A percentile compares a stretch with the other conserved stretches of the same genome.
Conservation (phyloP, 768 basidiomycete species). For the Lactarius vividus region DNA sequence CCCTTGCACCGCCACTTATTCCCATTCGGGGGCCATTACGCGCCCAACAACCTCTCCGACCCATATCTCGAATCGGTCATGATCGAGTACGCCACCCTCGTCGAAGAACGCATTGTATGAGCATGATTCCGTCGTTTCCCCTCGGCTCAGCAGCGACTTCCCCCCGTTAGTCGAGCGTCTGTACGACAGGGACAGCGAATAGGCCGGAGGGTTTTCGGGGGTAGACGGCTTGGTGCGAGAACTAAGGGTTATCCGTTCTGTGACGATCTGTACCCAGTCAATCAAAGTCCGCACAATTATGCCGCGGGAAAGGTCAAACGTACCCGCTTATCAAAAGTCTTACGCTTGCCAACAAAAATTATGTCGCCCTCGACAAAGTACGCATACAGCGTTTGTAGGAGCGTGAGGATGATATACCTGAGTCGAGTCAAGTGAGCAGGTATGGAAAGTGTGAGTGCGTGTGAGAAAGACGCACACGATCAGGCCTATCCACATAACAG, state of each 20-base stretch:
- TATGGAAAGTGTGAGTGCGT: slow-evolving; percentile 13
- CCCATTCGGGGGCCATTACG: slow-evolving; percentile 59
- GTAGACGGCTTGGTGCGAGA: slow-evolving; percentile 62
- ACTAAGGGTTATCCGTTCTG: slow-evolving; percentile 80
- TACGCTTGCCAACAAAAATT: slow-evolving; percentile 86
- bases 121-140: slow-evolving; percentile 54
- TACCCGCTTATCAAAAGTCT: slow-evolving; percentile 85
- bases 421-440: slow-evolving; percentile 5
- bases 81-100: slow-evolving; percentile 72
- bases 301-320: slow-evolving; percentile 31
- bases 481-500: slow-evolving; percentile 74
- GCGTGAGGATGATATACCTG: slow-evolving; percentile 75
- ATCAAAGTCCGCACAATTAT: neutral
- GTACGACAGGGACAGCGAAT: slow-evolving; percentile 65
- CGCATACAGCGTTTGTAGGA: slow-evolving; percentile 74
- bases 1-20: slow-evolving; percentile 25
- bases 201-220: slow-evolving; percentile 56
- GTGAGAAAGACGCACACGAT: slow-evolving; percentile 54
- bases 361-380: slow-evolving; percentile 82
- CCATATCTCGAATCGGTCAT: slow-evolving; percentile 74
- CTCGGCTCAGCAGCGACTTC: slow-evolving; percentile 77
- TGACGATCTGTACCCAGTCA: slow-evolving; percentile 63
- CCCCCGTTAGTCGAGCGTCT: slow-evolving; percentile 80
- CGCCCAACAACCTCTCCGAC: slow-evolving; percentile 69
- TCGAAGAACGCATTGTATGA: slow-evolving; percentile 79